Conservation (phyloP, 2,329 filamentous ascomycete genomes). For the Aspergillus ochraceoroseus region DNA sequence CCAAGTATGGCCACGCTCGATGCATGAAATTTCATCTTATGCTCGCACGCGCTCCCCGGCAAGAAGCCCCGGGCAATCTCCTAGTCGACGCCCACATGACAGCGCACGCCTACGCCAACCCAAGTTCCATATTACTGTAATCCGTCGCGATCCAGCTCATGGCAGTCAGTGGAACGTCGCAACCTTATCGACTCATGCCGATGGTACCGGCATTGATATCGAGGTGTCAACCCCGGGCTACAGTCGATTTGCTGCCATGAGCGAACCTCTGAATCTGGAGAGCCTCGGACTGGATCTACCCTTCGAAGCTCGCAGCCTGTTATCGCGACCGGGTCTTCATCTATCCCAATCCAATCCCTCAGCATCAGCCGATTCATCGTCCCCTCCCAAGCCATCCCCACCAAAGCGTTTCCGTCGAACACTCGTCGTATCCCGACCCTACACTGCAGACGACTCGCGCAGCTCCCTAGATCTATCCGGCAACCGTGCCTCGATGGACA, state of each 20-base stretch:
- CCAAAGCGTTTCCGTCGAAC: slow-evolving; percentile 33
- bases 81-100: slow-evolving; percentile 17
- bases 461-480: slow-evolving; percentile 19
- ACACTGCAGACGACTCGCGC: slow-evolving; percentile 19
- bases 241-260: slow-evolving; percentile 49
- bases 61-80: slow-evolving; percentile 30
- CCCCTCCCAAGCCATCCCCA: slow-evolving; percentile 17
- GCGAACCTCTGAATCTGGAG: slow-evolving; percentile 35
- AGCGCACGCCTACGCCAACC: slow-evolving; percentile 14
- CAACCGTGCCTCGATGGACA: slow-evolving; percentile 20
- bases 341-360: slow-evolving; percentile 10
- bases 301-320: slow-evolving; percentile 12
- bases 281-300: slow-evolving; percentile 27
- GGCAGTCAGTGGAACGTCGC: slow-evolving; percentile 72
- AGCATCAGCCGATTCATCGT: no score
- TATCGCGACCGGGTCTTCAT: slow-evolving; percentile 6
- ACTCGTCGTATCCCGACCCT: slow-evolving; percentile 31
- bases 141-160: slow-evolving; percentile 66
- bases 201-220: slow-evolving; percentile 44
- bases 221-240: slow-evolving; percentile 59
- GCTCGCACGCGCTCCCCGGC: slow-evolving; percentile 19
- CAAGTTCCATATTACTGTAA: slow-evolving; percentile 53
- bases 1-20: slow-evolving; percentile 23
- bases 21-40: slow-evolving; percentile 20
- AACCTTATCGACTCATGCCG: slow-evolving; percentile 49